Evolutionary conservation across 2,329 filamentous ascomycete genomes (phyloP).

Genomic region (Ceratocystis cubensis): DNA sequence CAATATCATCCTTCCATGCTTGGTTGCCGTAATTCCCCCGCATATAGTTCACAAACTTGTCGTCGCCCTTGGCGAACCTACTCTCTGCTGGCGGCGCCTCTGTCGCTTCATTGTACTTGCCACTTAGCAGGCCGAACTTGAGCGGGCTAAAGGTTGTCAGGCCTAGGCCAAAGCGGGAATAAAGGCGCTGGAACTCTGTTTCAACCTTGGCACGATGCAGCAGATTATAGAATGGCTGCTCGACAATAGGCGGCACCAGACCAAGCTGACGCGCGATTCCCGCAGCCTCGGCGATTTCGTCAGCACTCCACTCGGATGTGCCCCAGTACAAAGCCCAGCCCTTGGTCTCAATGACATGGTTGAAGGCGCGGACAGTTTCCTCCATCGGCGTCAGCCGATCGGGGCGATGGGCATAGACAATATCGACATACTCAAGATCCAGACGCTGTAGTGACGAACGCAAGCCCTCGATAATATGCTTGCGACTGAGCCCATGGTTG

Average conservation of each 20-base stretch:
- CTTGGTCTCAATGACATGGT: constrained; percentile 34
- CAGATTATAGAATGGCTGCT: constrained; percentile 58
- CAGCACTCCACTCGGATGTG: constrained; percentile 57
- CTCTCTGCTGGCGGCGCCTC: constrained; percentile 40
- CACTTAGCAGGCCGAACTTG: constrained; percentile 45
- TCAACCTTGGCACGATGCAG: constrained; percentile 50
- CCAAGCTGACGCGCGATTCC: constrained; percentile 46
- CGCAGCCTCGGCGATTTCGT: constrained; percentile 46
- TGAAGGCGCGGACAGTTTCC: constrained; percentile 58
- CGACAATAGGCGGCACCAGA: constrained; percentile 50
- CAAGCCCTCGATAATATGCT: constrained; percentile 57
- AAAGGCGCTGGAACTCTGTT: constrained; percentile 48
- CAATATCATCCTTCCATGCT: constrained; percentile 41
- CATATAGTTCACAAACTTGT: constrained; percentile 46
- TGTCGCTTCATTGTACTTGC: constrained; percentile 51
- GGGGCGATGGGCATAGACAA: constrained; percentile 56
- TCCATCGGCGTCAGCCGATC: constrained; percentile 58
- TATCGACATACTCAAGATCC: constrained; percentile 49
- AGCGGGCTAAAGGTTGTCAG: constrained; percentile 52
- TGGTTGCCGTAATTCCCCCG: constrained; percentile 37
- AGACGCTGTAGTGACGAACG: constrained; percentile 46
- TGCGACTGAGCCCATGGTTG: constrained; percentile 54
- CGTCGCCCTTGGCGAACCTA: constrained; percentile 45
- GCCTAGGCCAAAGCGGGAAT: constrained; percentile 45
- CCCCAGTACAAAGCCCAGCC: constrained; percentile 63